phyloP scores from a whole-genome alignment of 495 filamentous ascomycete genomes.

The Massariosphaeria phaeospora region DNA sequence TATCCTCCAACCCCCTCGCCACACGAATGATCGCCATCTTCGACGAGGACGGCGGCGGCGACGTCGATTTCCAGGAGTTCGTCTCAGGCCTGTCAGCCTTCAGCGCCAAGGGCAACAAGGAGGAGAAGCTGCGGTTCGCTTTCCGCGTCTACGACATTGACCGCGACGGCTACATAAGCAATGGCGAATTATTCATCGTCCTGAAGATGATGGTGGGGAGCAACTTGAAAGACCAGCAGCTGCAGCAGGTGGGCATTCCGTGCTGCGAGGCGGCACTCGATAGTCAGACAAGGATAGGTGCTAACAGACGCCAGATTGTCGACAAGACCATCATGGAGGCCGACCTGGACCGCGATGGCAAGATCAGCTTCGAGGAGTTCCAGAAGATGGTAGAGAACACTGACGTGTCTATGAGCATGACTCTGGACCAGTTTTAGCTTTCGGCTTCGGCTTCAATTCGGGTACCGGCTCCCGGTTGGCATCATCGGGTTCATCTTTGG shows the following conservation, averaged over 20 bases:
- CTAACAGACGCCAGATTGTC: slow-evolving; percentile 54
- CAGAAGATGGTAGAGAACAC: slow-evolving; percentile 98
- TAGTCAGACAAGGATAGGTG: not conserved
- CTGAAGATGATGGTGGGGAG: slow-evolving; percentile 99
- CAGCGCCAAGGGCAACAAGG: slow-evolving; percentile 96
- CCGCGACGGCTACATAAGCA: slow-evolving; percentile 96
- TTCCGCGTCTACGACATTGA: slow-evolving; percentile 99
- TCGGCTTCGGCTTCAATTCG: too few relatives aligned
- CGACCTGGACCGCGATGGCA: slow-evolving; percentile 89
- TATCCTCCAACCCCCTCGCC: slow-evolving; percentile 94
- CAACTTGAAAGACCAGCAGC: slow-evolving; percentile 97
- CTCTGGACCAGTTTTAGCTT: slow-evolving; percentile 59
- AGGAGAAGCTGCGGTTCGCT: slow-evolving; percentile 94
- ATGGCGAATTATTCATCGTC: slow-evolving; percentile 98
- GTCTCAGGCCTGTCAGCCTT: slow-evolving; percentile 93
- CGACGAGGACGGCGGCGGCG: slow-evolving; percentile 96
- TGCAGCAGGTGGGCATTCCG: slow-evolving; percentile 65
- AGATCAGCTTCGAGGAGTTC: slow-evolving; percentile 99
- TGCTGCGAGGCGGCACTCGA: not conserved
- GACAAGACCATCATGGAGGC: slow-evolving; percentile 99
- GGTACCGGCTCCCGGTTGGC: not conserved
- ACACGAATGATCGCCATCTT: slow-evolving; percentile 99
- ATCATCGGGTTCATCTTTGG: slow-evolving; percentile 11
- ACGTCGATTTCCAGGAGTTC: slow-evolving; percentile 99
- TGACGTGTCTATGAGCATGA: slow-evolving; percentile 97